Evolutionary conservation across 768 basidiomycete genomes (phyloP), one percentile per base, ranked within the genome.

Genomic region (Lyophyllum decastes): DNA sequence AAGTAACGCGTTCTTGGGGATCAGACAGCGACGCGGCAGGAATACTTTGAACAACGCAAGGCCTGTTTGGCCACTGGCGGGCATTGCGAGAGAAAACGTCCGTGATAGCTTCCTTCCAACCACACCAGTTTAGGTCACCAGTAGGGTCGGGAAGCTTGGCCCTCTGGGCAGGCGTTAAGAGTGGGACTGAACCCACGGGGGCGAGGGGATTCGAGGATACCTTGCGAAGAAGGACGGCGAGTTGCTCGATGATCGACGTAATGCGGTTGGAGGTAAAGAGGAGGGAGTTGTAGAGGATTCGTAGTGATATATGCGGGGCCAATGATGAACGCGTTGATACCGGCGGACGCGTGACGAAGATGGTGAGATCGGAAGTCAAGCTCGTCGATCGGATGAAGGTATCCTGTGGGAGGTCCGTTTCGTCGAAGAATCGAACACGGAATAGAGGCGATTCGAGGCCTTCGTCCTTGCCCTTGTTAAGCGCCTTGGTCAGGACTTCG

Each of bases 371-470:
- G n/a, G 95, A 90, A 6, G 92, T 93, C 57, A 92, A 76, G 61
- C 86, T 88, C 0, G 95, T 95, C 0, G 86, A 85, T 24, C 83
- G 81, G 58, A 95, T 85, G 66, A 93, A 95, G 57, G 82, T 81
- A 55, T 87, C 89, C 48, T 80, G 87, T 41, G 81, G 84, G 35
- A 84, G 73, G 62, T 93, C 92, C 1, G 89, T 95, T 70, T 91
- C 92, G 67, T 98, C 95, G 70, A 97, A 94, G 79, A 98, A 97
- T n/a, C 95, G 87, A 41, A 97, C 94, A 50, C 95, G 85, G 76
- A 97, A 98, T 25, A 98, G 79, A 4, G 90, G 90, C 21, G 78
- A 82, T 38, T 84, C 82, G 12, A 78, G 64, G 11, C 76, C 72
- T 33, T 87, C 88, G 17, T 88, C 84, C 62, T 84, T 88, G 65